Percentiles rank a stretch among this genome's conserved stretches.
Conservation (phyloP, 495 filamentous ascomycete species). For the Staphylotrichum tortipilum region DNA sequence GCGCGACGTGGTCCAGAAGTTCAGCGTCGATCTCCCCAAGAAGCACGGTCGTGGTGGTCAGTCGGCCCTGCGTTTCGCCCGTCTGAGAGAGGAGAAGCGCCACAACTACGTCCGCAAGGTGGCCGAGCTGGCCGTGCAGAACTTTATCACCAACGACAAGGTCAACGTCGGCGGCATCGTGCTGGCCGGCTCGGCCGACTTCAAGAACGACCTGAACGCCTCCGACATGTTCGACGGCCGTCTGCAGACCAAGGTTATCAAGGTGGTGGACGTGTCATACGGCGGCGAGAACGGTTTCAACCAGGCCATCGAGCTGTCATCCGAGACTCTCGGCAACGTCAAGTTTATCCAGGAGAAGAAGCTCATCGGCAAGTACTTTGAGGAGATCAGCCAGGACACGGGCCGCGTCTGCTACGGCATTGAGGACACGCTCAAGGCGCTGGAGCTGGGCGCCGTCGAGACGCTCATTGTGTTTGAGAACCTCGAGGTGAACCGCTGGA, state of each 20-base stretch:
- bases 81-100: conserved; percentile 98
- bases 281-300: conserved; percentile 99
- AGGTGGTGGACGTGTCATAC: conserved; percentile 96
- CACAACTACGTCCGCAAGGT: conserved; percentile 99
- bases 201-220: conserved; percentile 98
- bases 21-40: conserved; percentile 94
- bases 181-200: conserved; percentile 93
- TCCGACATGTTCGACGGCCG: conserved; percentile 95
- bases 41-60: conserved; percentile 99
- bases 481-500: conserved; percentile 84
- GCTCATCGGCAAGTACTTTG: conserved; percentile 95
- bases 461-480: conserved; percentile 97
- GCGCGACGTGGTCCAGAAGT: conserved; percentile 92
- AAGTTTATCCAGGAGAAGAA: conserved; percentile 99
- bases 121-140: conserved; percentile 92
- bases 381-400: conserved; percentile 94
- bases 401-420: conserved; percentile 96
- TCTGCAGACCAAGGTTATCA: conserved; percentile 90
- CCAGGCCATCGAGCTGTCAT: conserved; percentile 90
- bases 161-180: conserved; percentile 93
- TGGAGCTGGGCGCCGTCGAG: conserved; percentile 92
- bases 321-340: conserved; percentile 96
- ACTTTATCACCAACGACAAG: conserved; percentile 96
- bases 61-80: conserved; percentile 96
- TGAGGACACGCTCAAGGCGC: conserved; percentile 93